Conservation (phyloP, 2,329 filamentous ascomycete genomes). For the Botrytis byssoidea region DNA sequence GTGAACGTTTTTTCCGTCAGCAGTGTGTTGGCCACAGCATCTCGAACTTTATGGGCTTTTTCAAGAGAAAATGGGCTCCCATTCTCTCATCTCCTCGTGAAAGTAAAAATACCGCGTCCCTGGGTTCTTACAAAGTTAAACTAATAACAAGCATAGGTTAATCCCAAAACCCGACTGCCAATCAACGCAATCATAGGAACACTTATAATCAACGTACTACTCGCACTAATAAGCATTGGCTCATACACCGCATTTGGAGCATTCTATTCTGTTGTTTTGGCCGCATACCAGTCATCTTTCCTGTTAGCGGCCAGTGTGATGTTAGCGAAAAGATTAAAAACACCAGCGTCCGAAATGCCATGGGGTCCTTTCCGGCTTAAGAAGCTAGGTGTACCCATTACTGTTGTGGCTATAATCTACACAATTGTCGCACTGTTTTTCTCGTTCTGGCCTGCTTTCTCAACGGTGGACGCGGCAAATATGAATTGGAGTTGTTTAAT, state of each 20-base stretch:
- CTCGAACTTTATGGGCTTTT: conserved; percentile 20
- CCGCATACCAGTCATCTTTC: conserved; percentile 22
- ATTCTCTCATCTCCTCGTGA: background rate
- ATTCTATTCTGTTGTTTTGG: conserved; percentile 17
- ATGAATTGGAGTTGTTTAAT: conserved; percentile 23
- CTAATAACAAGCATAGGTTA: conserved; percentile 4
- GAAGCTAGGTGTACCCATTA: conserved; percentile 16
- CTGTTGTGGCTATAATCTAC: conserved; percentile 17
- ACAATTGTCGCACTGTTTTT: conserved; percentile 19
- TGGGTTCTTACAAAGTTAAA: too few species aligned
- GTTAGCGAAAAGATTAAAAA: conserved; percentile 21
- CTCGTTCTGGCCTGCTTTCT: conserved; percentile 18
- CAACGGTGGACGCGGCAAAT: background rate
- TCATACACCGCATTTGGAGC: conserved; percentile 17
- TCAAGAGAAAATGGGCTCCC: conserved; percentile 19
- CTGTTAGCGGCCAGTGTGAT: conserved; percentile 18
- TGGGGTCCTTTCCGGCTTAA: conserved; percentile 22
- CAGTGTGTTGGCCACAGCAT: conserved; percentile 13
- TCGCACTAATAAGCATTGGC: conserved; percentile 17
- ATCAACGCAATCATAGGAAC: conserved; percentile 15
- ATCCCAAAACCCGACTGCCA: conserved; percentile 14
- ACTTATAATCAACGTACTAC: conserved; percentile 15
- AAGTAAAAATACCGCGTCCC: background rate
- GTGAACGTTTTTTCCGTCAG: conserved; percentile 13
- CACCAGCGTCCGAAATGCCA: conserved; percentile 13